phyloP scores from a whole-genome alignment of 805 yeast genomes.

The Ogataea thermomethanolica region DNA sequence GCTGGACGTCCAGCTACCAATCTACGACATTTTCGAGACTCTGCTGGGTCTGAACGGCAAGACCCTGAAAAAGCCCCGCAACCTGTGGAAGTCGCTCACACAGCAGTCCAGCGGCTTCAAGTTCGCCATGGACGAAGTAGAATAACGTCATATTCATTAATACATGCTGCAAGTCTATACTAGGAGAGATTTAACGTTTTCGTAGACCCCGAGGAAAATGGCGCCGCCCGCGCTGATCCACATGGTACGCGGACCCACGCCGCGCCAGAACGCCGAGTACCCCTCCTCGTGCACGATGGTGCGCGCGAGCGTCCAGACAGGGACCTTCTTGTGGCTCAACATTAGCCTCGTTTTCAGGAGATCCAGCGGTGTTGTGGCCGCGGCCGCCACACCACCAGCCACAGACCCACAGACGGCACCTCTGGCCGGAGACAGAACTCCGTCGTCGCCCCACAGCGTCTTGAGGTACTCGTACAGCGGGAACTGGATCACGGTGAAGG shows the following conservation, averaged over 20 bases:
- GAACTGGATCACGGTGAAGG: constrained; percentile 93
- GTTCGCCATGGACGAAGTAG: constrained; percentile 22
- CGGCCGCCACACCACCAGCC: constrained; percentile 83
- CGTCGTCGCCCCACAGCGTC: constrained; percentile 45
- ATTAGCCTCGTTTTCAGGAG: constrained; percentile 81
- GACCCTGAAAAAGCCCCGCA: background rate
- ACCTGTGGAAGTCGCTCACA: constrained; percentile 46
- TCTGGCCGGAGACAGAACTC: constrained; percentile 55
- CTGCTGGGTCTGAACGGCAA: constrained; percentile 24
- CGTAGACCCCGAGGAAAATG: constrained; percentile 92
- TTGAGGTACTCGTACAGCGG: constrained; percentile 89
- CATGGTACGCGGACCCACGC: constrained; percentile 92
- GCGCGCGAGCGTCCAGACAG: constrained; percentile 45
- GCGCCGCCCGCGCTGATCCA: constrained; percentile 99
- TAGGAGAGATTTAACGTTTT: constrained; percentile 46
- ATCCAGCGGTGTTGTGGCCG: constrained; percentile 76
- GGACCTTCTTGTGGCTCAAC: constrained; percentile 54
- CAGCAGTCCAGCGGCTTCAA: constrained; percentile 26
- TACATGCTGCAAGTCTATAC: background rate
- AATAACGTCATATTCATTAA: constrained; percentile 2
- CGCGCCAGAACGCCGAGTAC: constrained; percentile 63
- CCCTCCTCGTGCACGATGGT: constrained; percentile 73
- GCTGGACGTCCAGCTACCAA: constrained; percentile 44
- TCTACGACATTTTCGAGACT: constrained; percentile 57
- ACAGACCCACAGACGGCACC: constrained; percentile 84